Evolutionary conservation across 2,329 filamentous ascomycete genomes (phyloP).

Genomic region (Fusarium chaquense): DNA sequence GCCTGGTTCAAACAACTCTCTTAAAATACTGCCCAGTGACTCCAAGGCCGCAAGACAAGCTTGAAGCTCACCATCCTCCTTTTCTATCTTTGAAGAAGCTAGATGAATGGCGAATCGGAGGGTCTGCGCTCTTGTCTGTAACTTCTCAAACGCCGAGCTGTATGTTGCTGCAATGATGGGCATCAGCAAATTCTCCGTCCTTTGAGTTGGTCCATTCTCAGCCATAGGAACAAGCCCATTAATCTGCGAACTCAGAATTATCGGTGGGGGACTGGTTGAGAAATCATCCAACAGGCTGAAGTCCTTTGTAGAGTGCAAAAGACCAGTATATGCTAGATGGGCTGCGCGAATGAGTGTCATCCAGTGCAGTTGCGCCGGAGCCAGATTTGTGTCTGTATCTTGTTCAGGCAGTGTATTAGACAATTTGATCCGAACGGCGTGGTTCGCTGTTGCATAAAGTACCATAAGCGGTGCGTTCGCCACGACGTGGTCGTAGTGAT

Average conservation of each 20-base stretch:
- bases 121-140: slow-evolving; percentile 1
- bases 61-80: neutral
- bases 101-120: neutral
- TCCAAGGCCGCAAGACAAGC: slow-evolving; percentile 27
- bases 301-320: slow-evolving; percentile 3
- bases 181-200: slow-evolving; percentile 21
- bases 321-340: slow-evolving; percentile 33
- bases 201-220: slow-evolving; percentile 21
- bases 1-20: slow-evolving; percentile 9
- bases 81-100: neutral
- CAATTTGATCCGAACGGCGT: slow-evolving; percentile 53
- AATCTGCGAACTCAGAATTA: neutral
- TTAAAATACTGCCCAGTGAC: slow-evolving; percentile 22
- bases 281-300: neutral
- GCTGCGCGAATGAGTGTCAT: slow-evolving; percentile 40
- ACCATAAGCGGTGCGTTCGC: slow-evolving; percentile 57
- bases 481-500: slow-evolving; percentile 47
- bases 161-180: slow-evolving; percentile 33
- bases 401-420: slow-evolving; percentile 40
- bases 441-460: slow-evolving; percentile 55
- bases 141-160: slow-evolving; percentile 12
- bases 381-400: fast-evolving
- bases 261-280: neutral
- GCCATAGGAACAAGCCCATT: neutral
- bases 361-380: slow-evolving; percentile 32